These are phyloP conservation scores for Fusarium algeriense DNA, from an alignment of 2,329 filamentous ascomycete genomes.

Conservation along the genomic window DNA sequence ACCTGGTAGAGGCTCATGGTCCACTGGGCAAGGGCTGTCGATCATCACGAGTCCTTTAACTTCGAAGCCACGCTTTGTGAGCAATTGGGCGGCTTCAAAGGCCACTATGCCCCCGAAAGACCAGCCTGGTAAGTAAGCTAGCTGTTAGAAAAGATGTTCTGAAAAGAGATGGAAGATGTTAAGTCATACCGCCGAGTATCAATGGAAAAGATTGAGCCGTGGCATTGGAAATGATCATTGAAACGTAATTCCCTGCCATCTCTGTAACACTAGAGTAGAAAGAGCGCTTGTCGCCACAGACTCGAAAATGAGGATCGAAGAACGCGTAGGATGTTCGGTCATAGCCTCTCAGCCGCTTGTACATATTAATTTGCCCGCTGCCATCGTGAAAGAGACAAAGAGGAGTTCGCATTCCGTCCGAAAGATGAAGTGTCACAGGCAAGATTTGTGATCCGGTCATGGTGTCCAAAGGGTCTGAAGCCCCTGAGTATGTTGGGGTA, in stretches of 20 bases:
- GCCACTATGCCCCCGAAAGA: slow-evolving; percentile 6
- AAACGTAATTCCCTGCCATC: slow-evolving; percentile 2
- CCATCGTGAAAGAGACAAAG: slow-evolving; percentile 11
- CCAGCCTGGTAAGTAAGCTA: slow-evolving; percentile 1
- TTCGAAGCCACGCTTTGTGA: neutral
- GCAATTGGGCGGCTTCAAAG: neutral
- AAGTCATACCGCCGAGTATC: neutral
- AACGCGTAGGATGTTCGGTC: neutral
- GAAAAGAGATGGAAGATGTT: no score
- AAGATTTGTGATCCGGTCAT: neutral
- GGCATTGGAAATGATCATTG: neutral
- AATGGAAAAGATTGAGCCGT: neutral
- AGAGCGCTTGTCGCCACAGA: neutral
- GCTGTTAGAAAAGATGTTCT: no score
- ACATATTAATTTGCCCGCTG: slow-evolving; percentile 4
- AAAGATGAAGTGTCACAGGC: neutral
- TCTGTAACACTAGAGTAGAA: neutral
- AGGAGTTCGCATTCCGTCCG: neutral
- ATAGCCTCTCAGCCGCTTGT: neutral
- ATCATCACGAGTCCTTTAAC: neutral
- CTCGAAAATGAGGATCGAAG: neutral
- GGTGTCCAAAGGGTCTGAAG: neutral
- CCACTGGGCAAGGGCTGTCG: neutral
- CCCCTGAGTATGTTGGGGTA: neutral
- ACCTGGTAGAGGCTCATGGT: slow-evolving; percentile 4